Evolutionary conservation across 352 stramenopile genomes (phyloP).

Genomic region (Globisporangium solare): DNA sequence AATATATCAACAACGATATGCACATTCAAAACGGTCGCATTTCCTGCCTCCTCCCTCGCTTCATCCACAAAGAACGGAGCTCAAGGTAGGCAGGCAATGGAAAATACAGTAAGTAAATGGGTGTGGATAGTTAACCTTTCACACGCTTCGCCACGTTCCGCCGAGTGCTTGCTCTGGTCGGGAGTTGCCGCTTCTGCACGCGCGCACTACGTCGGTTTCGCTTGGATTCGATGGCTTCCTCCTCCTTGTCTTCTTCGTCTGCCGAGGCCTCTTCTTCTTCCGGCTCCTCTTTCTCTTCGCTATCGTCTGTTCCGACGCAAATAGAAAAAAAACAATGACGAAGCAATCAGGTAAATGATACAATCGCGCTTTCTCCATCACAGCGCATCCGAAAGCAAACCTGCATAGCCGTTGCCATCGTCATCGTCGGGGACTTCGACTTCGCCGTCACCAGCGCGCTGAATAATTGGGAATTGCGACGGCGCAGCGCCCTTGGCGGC

Average conservation of each 20-base stretch:
- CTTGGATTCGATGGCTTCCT: constrained; percentile 20
- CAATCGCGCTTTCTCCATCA: constrained; percentile 2
- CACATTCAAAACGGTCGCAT: constrained; percentile 9
- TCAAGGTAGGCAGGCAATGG: constrained; percentile 3
- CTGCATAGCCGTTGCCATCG: constrained; percentile 9
- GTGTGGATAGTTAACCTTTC: constrained; percentile 49
- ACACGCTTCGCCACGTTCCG: constrained; percentile 41
- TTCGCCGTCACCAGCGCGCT: not conserved
- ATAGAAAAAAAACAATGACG: not conserved
- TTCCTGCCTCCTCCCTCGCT: not conserved
- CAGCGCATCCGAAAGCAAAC: constrained; percentile 1
- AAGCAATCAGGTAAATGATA: not conserved
- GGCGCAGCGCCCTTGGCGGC: not conserved
- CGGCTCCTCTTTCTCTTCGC: constrained; percentile 31
- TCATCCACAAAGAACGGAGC: constrained; percentile 1
- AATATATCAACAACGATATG: constrained; percentile 17
- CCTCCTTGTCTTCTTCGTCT: constrained; percentile 23
- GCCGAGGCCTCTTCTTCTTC: constrained; percentile 18
- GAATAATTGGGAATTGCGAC: constrained; percentile 1
- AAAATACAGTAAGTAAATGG: not conserved
- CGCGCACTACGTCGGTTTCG: constrained; percentile 21
- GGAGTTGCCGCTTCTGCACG: constrained; percentile 18
- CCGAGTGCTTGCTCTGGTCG: constrained; percentile 12
- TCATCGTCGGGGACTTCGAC: constrained; percentile 16
- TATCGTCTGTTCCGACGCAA: constrained; percentile 22